These are phyloP conservation scores for Jatropha curcas DNA, from an alignment of 345 rosid species.

Conservation along the genomic window DNA sequence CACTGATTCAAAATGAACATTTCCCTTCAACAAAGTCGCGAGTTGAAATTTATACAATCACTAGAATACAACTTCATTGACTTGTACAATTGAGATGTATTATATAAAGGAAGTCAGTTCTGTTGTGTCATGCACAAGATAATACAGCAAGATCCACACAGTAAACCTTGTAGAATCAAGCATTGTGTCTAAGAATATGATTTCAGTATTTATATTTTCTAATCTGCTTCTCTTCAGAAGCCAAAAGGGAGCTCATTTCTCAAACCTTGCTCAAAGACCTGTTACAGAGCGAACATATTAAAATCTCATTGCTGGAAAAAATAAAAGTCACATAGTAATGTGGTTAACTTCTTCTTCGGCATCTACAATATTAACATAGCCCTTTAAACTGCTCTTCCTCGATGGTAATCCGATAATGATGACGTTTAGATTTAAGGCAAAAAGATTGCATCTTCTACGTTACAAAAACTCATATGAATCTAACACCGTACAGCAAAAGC, in stretches of 20 bases:
- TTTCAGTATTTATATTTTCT: neutral
- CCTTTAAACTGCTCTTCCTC: too few species aligned
- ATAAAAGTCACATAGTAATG: too few species aligned
- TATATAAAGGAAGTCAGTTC: neutral
- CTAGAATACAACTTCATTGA: neutral
- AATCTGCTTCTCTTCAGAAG: neutral
- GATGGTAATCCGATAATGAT: too few species aligned
- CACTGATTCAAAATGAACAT: neutral
- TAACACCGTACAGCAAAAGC: neutral
- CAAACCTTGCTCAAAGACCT: neutral
- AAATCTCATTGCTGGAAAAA: neutral
- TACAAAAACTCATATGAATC: neutral
- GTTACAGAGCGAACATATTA: neutral
- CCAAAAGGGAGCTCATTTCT: neutral
- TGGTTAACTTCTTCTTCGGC: too few species aligned
- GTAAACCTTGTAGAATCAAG: too few species aligned
- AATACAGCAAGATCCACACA: neutral
- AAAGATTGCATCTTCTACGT: too few species aligned
- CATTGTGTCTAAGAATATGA: too few species aligned
- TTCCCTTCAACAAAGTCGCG: neutral
- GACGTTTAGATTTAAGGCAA: neutral
- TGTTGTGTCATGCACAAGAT: too few species aligned
- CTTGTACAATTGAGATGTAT: neutral
- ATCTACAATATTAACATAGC: too few species aligned
- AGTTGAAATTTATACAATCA: too few species aligned